Conservation (phyloP, 176 grass and related monocot genomes). For the Zea luxurians region DNA sequence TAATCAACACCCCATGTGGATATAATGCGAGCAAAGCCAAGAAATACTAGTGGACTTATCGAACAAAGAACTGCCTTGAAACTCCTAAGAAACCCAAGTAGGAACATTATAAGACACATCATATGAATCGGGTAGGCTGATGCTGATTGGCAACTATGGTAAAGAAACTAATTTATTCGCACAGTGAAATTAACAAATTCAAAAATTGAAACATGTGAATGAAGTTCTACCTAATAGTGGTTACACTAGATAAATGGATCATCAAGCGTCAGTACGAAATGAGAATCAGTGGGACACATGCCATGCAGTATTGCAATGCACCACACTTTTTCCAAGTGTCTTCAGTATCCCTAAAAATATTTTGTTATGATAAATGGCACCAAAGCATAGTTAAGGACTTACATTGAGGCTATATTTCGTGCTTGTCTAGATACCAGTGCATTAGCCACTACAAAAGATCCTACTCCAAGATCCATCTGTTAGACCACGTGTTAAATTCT, state of each 20-base stretch:
- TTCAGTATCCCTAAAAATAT: conserved; percentile 25
- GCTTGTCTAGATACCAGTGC: conserved; percentile 86
- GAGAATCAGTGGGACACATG: neutral
- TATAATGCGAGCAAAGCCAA: conserved; percentile 90
- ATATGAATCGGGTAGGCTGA: neutral
- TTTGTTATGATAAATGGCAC: conserved; percentile 10
- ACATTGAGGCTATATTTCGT: conserved; percentile 59
- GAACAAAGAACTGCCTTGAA: conserved; percentile 57
- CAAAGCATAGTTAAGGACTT: conserved; percentile 35
- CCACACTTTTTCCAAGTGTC: neutral
- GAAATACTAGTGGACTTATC: conserved; percentile 74
- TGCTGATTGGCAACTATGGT: conserved; percentile 1
- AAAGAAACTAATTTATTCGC: conserved; percentile 16
- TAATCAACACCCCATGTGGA: conserved; percentile 85
- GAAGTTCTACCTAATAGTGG: neutral
- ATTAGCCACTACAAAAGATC: conserved; percentile 92
- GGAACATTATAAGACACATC: conserved; percentile 32
- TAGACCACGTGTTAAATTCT: conserved; percentile 40
- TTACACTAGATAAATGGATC: conserved; percentile 17
- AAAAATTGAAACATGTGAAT: conserved; percentile 10
- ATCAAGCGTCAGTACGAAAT: conserved; percentile 15
- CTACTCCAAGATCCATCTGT: conserved; percentile 99
- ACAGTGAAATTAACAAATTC: neutral
- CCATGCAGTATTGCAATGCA: neutral
- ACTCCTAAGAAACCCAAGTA: conserved; percentile 58